Evolutionary conservation across 371 early-diverging fungal genomes (phyloP).

Genomic region (Rhizomucor pusillus): DNA sequence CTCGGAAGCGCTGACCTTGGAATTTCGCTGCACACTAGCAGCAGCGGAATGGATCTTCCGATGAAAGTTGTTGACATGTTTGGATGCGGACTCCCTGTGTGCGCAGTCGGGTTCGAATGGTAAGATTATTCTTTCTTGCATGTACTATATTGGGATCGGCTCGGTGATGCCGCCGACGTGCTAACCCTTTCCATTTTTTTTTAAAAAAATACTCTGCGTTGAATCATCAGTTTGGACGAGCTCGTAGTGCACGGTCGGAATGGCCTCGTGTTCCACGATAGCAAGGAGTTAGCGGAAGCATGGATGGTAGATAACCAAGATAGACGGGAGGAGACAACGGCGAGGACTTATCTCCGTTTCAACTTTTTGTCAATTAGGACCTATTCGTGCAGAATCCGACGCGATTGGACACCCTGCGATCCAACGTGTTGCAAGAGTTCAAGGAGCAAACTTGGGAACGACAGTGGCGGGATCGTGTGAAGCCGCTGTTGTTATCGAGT

Average conservation of each 20-base stretch:
- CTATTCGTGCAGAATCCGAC: conserved; percentile 33
- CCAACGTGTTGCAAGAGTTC: conserved; percentile 37
- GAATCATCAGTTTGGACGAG: conserved; percentile 65
- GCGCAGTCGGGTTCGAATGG: conserved; percentile 75
- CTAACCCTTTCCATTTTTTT: background rate
- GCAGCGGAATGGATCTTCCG: conserved; percentile 93
- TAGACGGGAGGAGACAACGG: background rate
- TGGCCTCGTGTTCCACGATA: conserved; percentile 74
- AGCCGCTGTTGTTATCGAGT: too few relatives aligned
- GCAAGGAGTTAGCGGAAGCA: conserved; percentile 65
- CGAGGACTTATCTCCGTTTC: background rate
- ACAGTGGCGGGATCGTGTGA: conserved; percentile 32
- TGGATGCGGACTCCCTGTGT: conserved; percentile 92
- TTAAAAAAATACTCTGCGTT: background rate
- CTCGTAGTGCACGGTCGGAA: conserved; percentile 74
- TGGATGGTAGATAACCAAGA: conserved; percentile 27
- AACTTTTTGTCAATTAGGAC: conserved; percentile 21
- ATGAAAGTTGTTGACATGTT: conserved; percentile 99
- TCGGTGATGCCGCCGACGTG: too few relatives aligned
- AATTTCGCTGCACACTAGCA: conserved; percentile 86
- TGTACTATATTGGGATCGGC: background rate
- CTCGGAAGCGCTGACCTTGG: conserved; percentile 91
- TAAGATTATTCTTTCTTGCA: conserved; percentile 11
- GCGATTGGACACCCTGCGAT: conserved; percentile 23
- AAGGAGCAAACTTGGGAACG: conserved; percentile 39